Conservation (phyloP, 2,329 filamentous ascomycete genomes). For the Dactylonectria estremocensis region DNA sequence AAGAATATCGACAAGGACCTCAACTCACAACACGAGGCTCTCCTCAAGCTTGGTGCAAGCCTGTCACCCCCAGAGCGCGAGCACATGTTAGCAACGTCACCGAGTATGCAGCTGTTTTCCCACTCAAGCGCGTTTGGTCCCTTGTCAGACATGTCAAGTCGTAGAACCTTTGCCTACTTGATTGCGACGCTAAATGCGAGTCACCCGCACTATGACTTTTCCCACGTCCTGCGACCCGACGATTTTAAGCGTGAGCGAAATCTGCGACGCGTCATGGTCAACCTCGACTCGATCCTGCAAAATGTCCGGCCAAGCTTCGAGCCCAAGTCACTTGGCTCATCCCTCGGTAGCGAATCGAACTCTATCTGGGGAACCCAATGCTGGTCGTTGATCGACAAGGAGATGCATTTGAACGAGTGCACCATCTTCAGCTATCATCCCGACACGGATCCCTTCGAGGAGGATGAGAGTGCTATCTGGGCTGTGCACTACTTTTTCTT, state of each 20-base stretch:
- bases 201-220: constrained; percentile 94
- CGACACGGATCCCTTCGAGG: constrained; percentile 90
- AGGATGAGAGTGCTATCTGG: constrained; percentile 95
- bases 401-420: constrained; percentile 93
- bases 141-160: constrained; percentile 88
- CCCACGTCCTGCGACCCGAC: constrained; percentile 86
- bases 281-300: constrained; percentile 88
- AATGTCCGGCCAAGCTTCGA: constrained; percentile 82
- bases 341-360: constrained; percentile 62
- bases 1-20: constrained; percentile 94
- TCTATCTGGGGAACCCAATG: constrained; percentile 89
- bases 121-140: constrained; percentile 93
- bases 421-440: constrained; percentile 92
- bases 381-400: constrained; percentile 93
- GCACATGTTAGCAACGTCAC: constrained; percentile 79
- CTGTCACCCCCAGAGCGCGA: constrained; percentile 87
- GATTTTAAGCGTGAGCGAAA: constrained; percentile 92
- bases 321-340: constrained; percentile 59
- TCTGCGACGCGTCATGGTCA: constrained; percentile 86
- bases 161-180: constrained; percentile 93
- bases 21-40: constrained; percentile 90
- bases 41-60: constrained; percentile 88
- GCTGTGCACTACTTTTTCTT: constrained; percentile 98
- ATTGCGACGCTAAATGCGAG: constrained; percentile 97
- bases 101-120: constrained; percentile 71